Conservation (phyloP, 768 basidiomycete genomes). For the Kwoniella mangroviensis region DNA sequence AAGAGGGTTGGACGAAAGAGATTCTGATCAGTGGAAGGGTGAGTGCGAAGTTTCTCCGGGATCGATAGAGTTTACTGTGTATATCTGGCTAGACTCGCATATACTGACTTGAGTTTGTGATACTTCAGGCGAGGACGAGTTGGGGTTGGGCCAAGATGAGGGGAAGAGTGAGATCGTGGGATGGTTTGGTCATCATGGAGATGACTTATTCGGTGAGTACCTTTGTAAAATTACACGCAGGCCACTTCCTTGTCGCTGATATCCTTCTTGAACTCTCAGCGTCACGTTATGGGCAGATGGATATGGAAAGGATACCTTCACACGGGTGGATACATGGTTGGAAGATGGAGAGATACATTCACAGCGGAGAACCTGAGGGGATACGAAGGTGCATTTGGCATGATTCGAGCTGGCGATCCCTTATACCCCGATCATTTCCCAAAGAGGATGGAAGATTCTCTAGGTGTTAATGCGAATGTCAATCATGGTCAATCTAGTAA, state of each 20-base stretch:
- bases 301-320: conserved; percentile 55
- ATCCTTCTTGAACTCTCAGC: conserved; percentile 7
- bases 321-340: conserved; percentile 54
- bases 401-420: conserved; percentile 44
- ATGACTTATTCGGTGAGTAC: conserved; percentile 42
- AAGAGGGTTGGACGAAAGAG: conserved; percentile 57
- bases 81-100: background rate
- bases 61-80: background rate
- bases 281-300: conserved; percentile 49
- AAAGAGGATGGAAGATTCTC: conserved; percentile 37
- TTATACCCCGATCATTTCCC: conserved; percentile 45
- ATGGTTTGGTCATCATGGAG: conserved; percentile 49
- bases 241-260: background rate
- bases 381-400: conserved; percentile 50
- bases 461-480: conserved; percentile 31
- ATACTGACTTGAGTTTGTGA: background rate
- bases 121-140: conserved; percentile 31
- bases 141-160: conserved; percentile 51
- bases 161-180: conserved; percentile 54
- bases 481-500: background rate
- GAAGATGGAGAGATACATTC: conserved; percentile 57
- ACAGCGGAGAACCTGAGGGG: conserved; percentile 51
- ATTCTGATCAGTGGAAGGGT: conserved; percentile 49
- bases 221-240: background rate
- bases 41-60: conserved; percentile 6